Percentiles rank a stretch among this genome's conserved stretches.
These are phyloP conservation scores for Mycena rebaudengoi DNA, from an alignment of 768 basidiomycete genomes.

Conservation along the genomic window DNA sequence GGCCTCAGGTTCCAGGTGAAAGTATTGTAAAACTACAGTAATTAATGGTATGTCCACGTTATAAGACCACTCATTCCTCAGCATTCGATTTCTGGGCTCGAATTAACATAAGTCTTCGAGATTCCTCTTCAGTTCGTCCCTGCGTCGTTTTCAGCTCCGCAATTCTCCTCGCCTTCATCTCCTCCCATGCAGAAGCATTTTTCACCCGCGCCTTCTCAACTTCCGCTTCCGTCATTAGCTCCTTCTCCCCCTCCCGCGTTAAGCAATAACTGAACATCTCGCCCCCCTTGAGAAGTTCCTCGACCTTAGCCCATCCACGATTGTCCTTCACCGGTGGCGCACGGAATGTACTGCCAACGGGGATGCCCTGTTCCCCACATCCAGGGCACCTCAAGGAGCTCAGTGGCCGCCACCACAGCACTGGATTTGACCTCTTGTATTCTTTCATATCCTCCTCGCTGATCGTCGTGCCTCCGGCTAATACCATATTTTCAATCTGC, in stretches of 20 bases:
- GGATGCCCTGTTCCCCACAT: not conserved
- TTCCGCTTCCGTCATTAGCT: not conserved
- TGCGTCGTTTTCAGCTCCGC: not conserved
- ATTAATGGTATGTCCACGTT: too few species aligned
- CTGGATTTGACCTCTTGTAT: slow-evolving; percentile 10
- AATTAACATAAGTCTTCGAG: not conserved
- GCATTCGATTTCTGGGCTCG: too few species aligned
- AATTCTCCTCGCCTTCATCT: not conserved
- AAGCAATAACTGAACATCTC: slow-evolving; percentile 14
- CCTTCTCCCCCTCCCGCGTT: not conserved
- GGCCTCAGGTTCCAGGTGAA: too few species aligned
- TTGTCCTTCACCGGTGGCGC: slow-evolving; percentile 7
- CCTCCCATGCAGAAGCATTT: not conserved
- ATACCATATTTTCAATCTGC: not conserved
- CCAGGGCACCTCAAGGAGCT: slow-evolving; percentile 5
- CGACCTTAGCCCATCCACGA: slow-evolving; percentile 12
- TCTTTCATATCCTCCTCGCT: slow-evolving; percentile 8
- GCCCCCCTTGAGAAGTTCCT: not conserved
- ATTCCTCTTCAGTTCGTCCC: not conserved
- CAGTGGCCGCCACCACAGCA: slow-evolving; percentile 17
- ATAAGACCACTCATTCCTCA: too few species aligned
- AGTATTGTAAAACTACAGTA: too few species aligned
- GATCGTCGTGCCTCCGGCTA: not conserved
- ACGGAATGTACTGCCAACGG: slow-evolving; percentile 8
- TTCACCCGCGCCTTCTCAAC: not conserved